Evolutionary conservation across 163 green algal genomes (phyloP).

Genomic region (Chlorella variabilis): DNA sequence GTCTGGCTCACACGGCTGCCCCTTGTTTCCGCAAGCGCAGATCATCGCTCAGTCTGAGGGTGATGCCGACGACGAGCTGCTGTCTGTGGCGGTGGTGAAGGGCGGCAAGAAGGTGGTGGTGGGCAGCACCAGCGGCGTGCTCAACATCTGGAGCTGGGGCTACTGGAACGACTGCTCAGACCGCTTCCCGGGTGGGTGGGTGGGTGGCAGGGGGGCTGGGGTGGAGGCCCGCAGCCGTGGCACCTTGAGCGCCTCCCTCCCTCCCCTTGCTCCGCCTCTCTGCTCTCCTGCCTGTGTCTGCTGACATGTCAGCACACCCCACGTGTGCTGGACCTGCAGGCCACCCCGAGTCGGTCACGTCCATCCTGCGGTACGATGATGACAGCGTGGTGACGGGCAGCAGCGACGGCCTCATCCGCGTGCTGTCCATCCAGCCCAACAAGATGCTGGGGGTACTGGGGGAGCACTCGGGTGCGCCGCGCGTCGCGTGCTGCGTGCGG

Average conservation of each 20-base stretch:
- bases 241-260: background rate
- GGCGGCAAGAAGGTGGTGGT: slow-evolving; percentile 85
- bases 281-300: background rate
- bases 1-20: too few relatives aligned
- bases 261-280: slow-evolving; percentile 4
- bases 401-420: slow-evolving; percentile 85
- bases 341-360: slow-evolving; percentile 88
- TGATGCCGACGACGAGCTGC: slow-evolving; percentile 91
- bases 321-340: slow-evolving; percentile 59
- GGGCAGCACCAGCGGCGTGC: slow-evolving; percentile 81
- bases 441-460: slow-evolving; percentile 86
- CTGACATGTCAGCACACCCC: too few relatives aligned
- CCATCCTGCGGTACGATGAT: slow-evolving; percentile 83
- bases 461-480: slow-evolving; percentile 56
- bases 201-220: background rate
- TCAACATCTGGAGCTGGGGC: slow-evolving; percentile 90
- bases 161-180: slow-evolving; percentile 87
- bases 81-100: slow-evolving; percentile 82
- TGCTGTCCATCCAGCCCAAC: slow-evolving; percentile 89
- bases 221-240: background rate
- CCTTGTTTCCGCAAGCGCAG: too few relatives aligned
- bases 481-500: background rate
- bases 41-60: slow-evolving; percentile 67
- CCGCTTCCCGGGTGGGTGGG: slow-evolving; percentile 54
- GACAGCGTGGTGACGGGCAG: slow-evolving; percentile 87